Evolutionary conservation across 2,329 filamentous ascomycete genomes (phyloP).

Genomic region (Alternaria sp.): DNA sequence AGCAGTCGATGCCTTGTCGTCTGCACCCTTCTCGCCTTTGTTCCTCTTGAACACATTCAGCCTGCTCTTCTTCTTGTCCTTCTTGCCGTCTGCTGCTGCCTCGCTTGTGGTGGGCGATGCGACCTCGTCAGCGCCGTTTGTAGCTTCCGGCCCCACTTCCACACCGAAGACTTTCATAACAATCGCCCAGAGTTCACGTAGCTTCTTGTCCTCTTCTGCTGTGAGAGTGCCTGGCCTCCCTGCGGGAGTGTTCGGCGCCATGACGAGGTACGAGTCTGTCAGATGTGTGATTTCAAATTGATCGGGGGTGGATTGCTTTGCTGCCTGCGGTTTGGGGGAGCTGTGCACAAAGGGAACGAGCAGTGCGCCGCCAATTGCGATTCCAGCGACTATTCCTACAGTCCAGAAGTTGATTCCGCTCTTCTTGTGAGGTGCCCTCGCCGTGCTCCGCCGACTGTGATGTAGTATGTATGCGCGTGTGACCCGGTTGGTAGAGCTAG

Average conservation of each 20-base stretch:
- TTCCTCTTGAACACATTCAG: slow-evolving; percentile 70
- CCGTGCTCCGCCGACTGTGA: slow-evolving; percentile 10
- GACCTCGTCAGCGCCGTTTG: slow-evolving; percentile 25
- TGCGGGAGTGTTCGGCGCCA: slow-evolving; percentile 59
- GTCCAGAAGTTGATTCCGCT: slow-evolving; percentile 41
- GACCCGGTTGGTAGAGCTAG: slow-evolving; percentile 12
- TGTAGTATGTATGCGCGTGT: slow-evolving; percentile 20
- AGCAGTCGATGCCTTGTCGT: slow-evolving; percentile 44
- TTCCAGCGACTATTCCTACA: slow-evolving; percentile 36
- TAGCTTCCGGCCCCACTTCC: slow-evolving; percentile 42
- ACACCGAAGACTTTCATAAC: slow-evolving; percentile 77
- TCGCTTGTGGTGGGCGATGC: slow-evolving; percentile 18
- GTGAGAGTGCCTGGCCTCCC: slow-evolving; percentile 89
- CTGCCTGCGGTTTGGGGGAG: slow-evolving; percentile 15
- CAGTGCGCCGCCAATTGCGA: slow-evolving; percentile 46
- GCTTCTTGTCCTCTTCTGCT: slow-evolving; percentile 84
- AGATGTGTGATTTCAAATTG: slow-evolving; percentile 31
- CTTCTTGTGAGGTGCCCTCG: slow-evolving; percentile 20
- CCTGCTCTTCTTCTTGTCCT: slow-evolving; percentile 78
- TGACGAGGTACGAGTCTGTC: slow-evolving; percentile 47
- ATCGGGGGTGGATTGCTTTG: slow-evolving; percentile 15
- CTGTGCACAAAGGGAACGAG: slow-evolving; percentile 33
- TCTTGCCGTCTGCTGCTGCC: slow-evolving; percentile 45
- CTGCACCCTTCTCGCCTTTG: slow-evolving; percentile 61
- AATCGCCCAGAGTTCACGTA: slow-evolving; percentile 84